These are phyloP conservation scores for Uromyces viciae-fabae DNA, from an alignment of 1,284 basidiomycete species.

Conservation along the genomic window DNA sequence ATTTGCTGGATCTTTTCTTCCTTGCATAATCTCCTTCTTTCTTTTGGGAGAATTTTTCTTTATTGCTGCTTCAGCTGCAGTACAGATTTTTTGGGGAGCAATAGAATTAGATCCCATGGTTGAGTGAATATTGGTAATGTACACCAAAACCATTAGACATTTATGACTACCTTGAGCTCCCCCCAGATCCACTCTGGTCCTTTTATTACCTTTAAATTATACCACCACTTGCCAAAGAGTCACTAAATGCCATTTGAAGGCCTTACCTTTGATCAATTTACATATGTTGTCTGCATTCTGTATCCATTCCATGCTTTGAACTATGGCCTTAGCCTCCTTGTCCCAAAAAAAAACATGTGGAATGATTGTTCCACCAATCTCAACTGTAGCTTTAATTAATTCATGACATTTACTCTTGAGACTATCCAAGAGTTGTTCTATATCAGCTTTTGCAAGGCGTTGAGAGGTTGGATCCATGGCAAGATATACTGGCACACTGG, in stretches of 20 bases:
- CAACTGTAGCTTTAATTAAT: neutral
- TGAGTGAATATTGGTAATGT: too few species aligned
- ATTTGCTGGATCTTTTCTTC: too few species aligned
- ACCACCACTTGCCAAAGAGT: neutral
- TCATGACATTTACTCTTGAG: neutral
- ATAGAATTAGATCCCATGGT: too few species aligned
- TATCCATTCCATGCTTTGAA: neutral
- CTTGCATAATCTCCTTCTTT: too few species aligned
- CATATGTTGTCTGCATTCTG: neutral
- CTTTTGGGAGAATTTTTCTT: too few species aligned
- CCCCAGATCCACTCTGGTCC: too few species aligned
- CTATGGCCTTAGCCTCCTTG: neutral
- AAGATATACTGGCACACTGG: too few species aligned
- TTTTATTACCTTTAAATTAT: neutral
- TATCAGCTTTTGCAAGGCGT: neutral
- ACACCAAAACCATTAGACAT: too few species aligned
- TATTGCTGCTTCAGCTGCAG: too few species aligned
- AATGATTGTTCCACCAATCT: neutral
- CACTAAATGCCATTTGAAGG: neutral
- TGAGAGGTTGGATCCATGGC: neutral
- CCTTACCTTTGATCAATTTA: neutral
- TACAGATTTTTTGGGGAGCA: too few species aligned
- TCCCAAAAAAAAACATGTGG: neutral
- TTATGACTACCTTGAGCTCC: too few species aligned
- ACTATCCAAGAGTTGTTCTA: neutral